A percentile compares a stretch with the other conserved stretches of the same genome.
Conservation (phyloP, 2,329 filamentous ascomycete genomes). For the Chaetomiaceae sp. region DNA sequence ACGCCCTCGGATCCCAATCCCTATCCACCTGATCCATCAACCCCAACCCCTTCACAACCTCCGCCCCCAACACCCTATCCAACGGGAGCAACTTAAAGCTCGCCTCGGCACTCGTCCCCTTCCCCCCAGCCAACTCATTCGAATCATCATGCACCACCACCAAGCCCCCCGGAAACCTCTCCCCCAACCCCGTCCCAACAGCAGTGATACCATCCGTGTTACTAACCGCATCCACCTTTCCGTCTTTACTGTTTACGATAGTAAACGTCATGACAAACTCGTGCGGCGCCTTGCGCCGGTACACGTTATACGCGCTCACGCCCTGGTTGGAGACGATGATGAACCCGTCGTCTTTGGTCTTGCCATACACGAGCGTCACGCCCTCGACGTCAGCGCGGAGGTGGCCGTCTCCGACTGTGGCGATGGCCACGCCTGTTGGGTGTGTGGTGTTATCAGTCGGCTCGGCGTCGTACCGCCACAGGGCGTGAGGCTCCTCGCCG, state of each 20-base stretch:
- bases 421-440: not conserved
- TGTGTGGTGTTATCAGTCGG: not conserved
- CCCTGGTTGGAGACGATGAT: slow-evolving; percentile 13
- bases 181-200: slow-evolving; percentile 10
- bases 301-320: slow-evolving; percentile 17
- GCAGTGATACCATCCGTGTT: slow-evolving; percentile 17
- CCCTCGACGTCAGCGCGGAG: slow-evolving; percentile 15
- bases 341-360: slow-evolving; percentile 8
- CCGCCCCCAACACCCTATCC: slow-evolving; percentile 10
- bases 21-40: slow-evolving; percentile 13
- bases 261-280: slow-evolving; percentile 15
- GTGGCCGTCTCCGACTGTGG: slow-evolving; percentile 7
- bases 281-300: slow-evolving; percentile 10
- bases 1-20: slow-evolving; percentile 12
- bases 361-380: slow-evolving; percentile 13
- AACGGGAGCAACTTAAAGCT: slow-evolving; percentile 18
- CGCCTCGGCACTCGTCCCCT: slow-evolving; percentile 15
- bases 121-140: slow-evolving; percentile 13
- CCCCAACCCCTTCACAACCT: slow-evolving; percentile 5
- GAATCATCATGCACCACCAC: slow-evolving; percentile 17
- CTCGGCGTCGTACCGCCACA: slow-evolving; percentile 17
- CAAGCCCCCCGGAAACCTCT: slow-evolving; percentile 6
- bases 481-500: slow-evolving; percentile 14
- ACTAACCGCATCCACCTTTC: slow-evolving; percentile 9
- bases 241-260: not conserved